phyloP scores from a whole-genome alignment of 805 yeast species.

The Zygosaccharomyces bisporus region DNA sequence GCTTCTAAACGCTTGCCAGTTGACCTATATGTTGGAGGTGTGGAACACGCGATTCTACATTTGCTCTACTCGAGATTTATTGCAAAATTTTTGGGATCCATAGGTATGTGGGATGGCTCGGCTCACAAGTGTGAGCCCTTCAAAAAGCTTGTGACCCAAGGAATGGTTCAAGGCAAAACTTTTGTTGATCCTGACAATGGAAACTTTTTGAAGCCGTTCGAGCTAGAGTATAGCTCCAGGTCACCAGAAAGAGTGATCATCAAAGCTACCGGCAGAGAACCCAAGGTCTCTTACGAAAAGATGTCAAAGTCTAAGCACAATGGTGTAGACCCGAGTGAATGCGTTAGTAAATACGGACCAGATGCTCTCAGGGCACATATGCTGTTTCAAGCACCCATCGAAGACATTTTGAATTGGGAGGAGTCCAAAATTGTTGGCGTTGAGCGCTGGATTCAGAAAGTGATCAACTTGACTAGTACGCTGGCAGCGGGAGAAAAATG shows the following conservation, averaged over 20 bases:
- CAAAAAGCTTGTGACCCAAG: slow-evolving; percentile 78
- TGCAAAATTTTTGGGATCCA: slow-evolving; percentile 67
- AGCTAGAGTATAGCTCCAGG: slow-evolving; percentile 45
- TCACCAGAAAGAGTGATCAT: slow-evolving; percentile 43
- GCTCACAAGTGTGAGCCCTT: slow-evolving; percentile 72
- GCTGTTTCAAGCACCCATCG: slow-evolving; percentile 85
- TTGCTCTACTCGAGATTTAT: slow-evolving; percentile 81
- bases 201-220: slow-evolving; percentile 73
- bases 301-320: slow-evolving; percentile 96
- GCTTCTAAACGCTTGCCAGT: slow-evolving; percentile 68
- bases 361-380: slow-evolving; percentile 94
- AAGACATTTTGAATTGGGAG: slow-evolving; percentile 85
- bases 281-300: slow-evolving; percentile 69
- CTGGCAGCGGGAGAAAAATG: slow-evolving; percentile 11
- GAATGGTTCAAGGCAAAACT: slow-evolving; percentile 97
- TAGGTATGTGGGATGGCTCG: slow-evolving; percentile 66
- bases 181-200: slow-evolving; percentile 68
- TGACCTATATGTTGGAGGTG: slow-evolving; percentile 89
- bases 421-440: slow-evolving; percentile 81
- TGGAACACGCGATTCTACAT: slow-evolving; percentile 95
- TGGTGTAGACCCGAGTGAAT: slow-evolving; percentile 84
- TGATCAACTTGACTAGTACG: slow-evolving; percentile 34
- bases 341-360: slow-evolving; percentile 76
- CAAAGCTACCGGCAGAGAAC: slow-evolving; percentile 46
- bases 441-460: slow-evolving; percentile 77